phyloP scores from a whole-genome alignment of 2,329 filamentous ascomycete species.

The Colletotrichum zoysiae region DNA sequence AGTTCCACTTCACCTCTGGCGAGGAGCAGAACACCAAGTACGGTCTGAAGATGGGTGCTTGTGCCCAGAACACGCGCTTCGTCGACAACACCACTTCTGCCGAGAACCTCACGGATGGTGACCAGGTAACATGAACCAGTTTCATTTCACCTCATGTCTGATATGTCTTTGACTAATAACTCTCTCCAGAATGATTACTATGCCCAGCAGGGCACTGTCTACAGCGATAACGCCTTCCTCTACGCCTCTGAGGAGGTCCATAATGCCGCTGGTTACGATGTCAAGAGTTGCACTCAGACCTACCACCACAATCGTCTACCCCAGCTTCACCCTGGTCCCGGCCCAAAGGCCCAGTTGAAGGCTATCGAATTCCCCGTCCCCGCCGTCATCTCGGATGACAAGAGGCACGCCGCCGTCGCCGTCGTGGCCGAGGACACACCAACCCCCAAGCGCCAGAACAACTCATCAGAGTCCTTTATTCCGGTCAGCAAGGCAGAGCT shows the following conservation, averaged over 20 bases:
- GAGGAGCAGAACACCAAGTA: not conserved
- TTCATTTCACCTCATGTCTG: not conserved
- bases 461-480: not conserved
- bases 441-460: not conserved
- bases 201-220: conserved; percentile 1
- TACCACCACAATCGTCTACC: not conserved
- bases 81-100: not conserved
- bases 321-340: conserved; percentile 11
- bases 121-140: not conserved
- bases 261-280: not conserved
- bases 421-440: not conserved
- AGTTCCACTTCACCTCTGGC: not conserved
- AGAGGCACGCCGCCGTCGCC: not conserved
- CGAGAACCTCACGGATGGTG: not conserved
- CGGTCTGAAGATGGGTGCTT: not conserved
- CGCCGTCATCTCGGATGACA: not conserved
- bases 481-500: conserved; percentile 1
- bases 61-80: not conserved
- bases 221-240: not conserved
- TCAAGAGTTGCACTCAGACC: not conserved
- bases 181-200: not conserved
- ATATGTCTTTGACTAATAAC: not conserved
- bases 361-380: not conserved
- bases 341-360: not conserved
- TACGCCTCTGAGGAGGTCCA: not conserved